Evolutionary conservation across 768 basidiomycete species (phyloP).

Genomic region (Mycena belliarum): DNA sequence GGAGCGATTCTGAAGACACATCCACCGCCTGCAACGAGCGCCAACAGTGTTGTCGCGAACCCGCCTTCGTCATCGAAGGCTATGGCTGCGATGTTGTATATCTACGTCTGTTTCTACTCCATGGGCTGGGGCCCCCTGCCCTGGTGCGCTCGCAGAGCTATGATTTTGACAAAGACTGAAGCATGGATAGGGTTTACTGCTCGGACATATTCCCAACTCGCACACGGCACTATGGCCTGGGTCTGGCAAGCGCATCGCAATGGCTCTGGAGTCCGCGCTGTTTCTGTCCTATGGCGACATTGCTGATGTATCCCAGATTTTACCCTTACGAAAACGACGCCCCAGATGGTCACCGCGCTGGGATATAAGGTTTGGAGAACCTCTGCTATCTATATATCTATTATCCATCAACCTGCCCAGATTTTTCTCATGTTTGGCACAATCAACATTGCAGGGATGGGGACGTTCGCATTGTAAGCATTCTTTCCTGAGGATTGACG

Average conservation of each 20-base stretch:
- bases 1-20: conserved; percentile 83
- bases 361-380: conserved; percentile 51
- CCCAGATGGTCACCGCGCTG: conserved; percentile 56
- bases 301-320: conserved; percentile 47
- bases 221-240: conserved; percentile 79
- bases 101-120: conserved; percentile 86
- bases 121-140: conserved; percentile 76
- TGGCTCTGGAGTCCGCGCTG: conserved; percentile 74
- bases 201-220: conserved; percentile 87
- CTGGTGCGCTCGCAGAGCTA: conserved; percentile 26
- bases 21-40: conserved; percentile 46
- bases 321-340: conserved; percentile 71
- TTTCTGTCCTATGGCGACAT: neutral
- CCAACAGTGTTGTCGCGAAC: conserved; percentile 28
- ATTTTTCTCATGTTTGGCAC: conserved; percentile 77
- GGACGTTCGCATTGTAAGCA: conserved; percentile 60
- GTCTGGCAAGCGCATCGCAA: conserved; percentile 73
- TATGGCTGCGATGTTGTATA: conserved; percentile 86
- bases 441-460: conserved; percentile 74
- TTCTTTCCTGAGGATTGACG: neutral
- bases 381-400: no score
- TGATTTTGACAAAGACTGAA: neutral
- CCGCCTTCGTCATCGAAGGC: conserved; percentile 65
- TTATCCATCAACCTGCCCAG: conserved; percentile 9
- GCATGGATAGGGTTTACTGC: conserved; percentile 51